phyloP scores from a whole-genome alignment of 192 early-diverging fungal species.

The Phlyctochytrium bullatum region DNA sequence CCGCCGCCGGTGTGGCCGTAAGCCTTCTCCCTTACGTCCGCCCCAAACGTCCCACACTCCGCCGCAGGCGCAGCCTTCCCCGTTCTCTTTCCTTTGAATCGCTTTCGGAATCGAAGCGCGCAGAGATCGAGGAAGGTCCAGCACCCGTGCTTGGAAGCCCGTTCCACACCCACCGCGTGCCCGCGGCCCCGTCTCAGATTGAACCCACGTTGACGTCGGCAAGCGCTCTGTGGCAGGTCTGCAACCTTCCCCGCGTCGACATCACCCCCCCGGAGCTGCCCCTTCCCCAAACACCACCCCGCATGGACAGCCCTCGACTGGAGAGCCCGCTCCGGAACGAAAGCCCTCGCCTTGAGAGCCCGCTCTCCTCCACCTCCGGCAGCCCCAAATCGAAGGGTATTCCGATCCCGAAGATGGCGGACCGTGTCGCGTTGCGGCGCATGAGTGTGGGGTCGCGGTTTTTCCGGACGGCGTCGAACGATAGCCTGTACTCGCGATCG shows the following conservation, averaged over 20 bases:
- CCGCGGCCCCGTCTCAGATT: background rate
- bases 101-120: background rate
- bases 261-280: background rate
- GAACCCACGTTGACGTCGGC: background rate
- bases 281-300: background rate
- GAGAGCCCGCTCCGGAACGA: background rate
- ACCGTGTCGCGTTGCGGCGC: background rate
- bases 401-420: too few relatives aligned
- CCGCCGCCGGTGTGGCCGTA: constrained; percentile 19
- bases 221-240: too few relatives aligned
- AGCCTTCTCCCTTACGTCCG: constrained; percentile 1
- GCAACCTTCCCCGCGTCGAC: too few relatives aligned
- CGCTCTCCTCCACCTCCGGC: too few relatives aligned
- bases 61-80: background rate
- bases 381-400: too few relatives aligned
- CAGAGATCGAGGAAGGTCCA: background rate
- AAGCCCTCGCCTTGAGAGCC: background rate
- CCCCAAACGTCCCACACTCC: background rate
- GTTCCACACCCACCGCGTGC: too few relatives aligned
- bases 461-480: background rate
- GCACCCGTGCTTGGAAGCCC: background rate
- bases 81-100: background rate
- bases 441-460: background rate
- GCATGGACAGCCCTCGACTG: background rate
- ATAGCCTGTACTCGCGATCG: background rate